These are phyloP conservation scores for Cucurbita moschata DNA, from an alignment of 306 rosid species.

Conservation along the genomic window DNA sequence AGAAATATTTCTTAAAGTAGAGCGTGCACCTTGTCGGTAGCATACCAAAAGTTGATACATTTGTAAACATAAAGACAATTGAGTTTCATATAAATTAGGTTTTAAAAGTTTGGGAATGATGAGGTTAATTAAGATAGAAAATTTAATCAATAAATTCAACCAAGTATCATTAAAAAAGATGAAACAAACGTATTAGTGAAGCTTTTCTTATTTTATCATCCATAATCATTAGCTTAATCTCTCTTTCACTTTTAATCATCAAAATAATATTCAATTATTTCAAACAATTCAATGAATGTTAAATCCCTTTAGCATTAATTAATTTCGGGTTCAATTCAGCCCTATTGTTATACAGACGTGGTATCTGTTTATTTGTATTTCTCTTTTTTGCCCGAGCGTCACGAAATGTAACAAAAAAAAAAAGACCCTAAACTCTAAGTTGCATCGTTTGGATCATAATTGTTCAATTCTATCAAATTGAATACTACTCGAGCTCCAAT, in stretches of 20 bases:
- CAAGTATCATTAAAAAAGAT: not conserved
- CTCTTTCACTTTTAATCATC: not conserved
- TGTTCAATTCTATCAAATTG: too few relatives aligned
- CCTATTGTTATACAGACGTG: too few relatives aligned
- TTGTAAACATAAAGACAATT: not conserved
- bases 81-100: not conserved
- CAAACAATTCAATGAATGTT: not conserved
- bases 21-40: not conserved
- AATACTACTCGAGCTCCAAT: too few relatives aligned
- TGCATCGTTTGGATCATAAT: too few relatives aligned
- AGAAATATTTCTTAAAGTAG: too few relatives aligned
- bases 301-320: not conserved
- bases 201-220: not conserved
- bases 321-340: not conserved
- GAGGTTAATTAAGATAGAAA: not conserved
- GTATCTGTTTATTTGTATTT: too few relatives aligned
- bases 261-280: not conserved
- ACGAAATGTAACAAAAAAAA: too few relatives aligned
- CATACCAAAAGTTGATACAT: not conserved
- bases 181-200: not conserved
- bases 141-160: not conserved
- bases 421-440: too few relatives aligned
- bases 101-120: not conserved
- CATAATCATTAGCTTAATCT: not conserved
- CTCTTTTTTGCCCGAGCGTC: too few relatives aligned